These are phyloP conservation scores for Heterobasidion occidentale DNA, from an alignment of 1,284 basidiomycete genomes.

Conservation along the genomic window DNA sequence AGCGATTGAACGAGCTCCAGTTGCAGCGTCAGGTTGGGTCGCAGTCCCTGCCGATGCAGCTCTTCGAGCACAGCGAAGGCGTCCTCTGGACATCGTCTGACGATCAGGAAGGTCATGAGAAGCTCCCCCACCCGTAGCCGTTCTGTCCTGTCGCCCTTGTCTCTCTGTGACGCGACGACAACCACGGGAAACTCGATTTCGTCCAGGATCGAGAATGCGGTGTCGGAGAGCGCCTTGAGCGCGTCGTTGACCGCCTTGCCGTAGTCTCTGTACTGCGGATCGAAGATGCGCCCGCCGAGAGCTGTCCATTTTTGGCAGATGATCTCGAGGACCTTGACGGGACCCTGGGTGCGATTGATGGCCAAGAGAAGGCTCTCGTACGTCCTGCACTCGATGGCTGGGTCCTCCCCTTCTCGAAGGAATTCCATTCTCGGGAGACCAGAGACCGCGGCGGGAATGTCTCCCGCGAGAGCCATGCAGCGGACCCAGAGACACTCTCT, in stretches of 20 bases:
- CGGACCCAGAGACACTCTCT: slow-evolving; percentile 26
- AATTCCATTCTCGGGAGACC: slow-evolving; percentile 16
- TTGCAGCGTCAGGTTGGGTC: slow-evolving; percentile 20
- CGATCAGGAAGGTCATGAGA: slow-evolving; percentile 31
- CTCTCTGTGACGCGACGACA: slow-evolving; percentile 22
- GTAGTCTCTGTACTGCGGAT: background rate
- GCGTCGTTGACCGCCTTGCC: background rate
- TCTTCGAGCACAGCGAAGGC: slow-evolving; percentile 36
- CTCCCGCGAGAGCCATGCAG: slow-evolving; percentile 25
- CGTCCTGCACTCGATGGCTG: slow-evolving; percentile 20
- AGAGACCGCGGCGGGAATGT: slow-evolving; percentile 25
- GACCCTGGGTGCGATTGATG: slow-evolving; percentile 25
- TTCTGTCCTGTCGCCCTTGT: slow-evolving; percentile 17
- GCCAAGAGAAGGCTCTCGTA: slow-evolving; percentile 36
- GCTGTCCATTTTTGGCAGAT: slow-evolving; percentile 34
- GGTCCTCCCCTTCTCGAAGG: slow-evolving; percentile 12
- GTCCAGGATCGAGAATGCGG: slow-evolving; percentile 24
- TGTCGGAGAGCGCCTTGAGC: slow-evolving; percentile 19
- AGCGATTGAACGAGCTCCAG: slow-evolving; percentile 37
- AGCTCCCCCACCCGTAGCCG: slow-evolving; percentile 27
- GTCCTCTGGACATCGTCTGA: slow-evolving; percentile 23
- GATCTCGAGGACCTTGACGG: slow-evolving; percentile 33
- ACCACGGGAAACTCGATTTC: slow-evolving; percentile 26
- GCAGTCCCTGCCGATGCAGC: slow-evolving; percentile 29
- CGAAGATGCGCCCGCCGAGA: slow-evolving; percentile 17